These are phyloP conservation scores for Alternaria burnsii DNA, from an alignment of 2,329 filamentous ascomycete genomes.

Conservation along the genomic window DNA sequence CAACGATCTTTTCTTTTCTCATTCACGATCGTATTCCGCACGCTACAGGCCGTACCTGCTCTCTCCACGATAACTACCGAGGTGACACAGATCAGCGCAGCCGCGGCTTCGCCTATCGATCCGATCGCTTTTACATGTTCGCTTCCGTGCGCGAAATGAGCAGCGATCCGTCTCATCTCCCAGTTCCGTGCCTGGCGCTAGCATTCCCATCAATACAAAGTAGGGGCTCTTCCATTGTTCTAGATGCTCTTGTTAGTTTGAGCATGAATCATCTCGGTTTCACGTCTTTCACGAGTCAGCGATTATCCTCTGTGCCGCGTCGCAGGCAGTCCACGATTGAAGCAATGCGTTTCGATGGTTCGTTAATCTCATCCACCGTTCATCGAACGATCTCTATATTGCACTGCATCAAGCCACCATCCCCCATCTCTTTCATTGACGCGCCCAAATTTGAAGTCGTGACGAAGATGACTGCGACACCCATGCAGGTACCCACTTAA, in stretches of 20 bases:
- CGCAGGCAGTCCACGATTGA: not conserved
- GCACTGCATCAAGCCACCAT: conserved; percentile 1
- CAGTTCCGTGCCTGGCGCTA: conserved; percentile 12
- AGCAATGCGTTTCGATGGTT: not conserved
- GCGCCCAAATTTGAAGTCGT: conserved; percentile 7
- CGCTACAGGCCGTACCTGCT: not conserved
- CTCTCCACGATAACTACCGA: not conserved
- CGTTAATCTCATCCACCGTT: not conserved
- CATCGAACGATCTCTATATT: not conserved
- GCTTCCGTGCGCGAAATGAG: conserved; percentile 6
- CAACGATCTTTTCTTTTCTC: conserved; percentile 14
- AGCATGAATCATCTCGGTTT: not conserved
- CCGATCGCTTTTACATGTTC: not conserved
- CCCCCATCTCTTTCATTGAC: not conserved
- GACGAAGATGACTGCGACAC: conserved; percentile 11
- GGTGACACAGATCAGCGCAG: not conserved
- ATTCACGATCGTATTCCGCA: not conserved
- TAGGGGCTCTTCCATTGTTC: not conserved
- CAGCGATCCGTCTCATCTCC: conserved; percentile 9
- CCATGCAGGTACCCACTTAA: conserved; percentile 7
- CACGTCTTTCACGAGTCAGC: not conserved
- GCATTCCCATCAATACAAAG: not conserved
- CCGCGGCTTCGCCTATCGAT: conserved; percentile 7
- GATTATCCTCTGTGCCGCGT: not conserved
- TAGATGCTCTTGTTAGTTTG: conserved; percentile 1